Conservation (phyloP, 352 stramenopile genomes). For the Phytophthora brassicae region DNA sequence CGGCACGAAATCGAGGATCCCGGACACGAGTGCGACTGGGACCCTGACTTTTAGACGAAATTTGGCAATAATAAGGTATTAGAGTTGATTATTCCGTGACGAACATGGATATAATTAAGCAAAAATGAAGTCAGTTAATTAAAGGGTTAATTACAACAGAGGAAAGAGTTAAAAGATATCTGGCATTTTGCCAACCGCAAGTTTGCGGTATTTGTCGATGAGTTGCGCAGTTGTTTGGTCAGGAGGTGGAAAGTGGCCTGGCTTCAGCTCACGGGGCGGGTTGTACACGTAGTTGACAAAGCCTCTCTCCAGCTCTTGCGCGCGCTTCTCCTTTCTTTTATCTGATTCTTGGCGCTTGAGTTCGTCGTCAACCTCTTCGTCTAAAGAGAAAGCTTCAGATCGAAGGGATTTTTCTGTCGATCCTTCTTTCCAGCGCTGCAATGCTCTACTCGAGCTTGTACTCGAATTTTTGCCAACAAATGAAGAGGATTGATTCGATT, state of each 20-base stretch:
- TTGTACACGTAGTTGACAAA: slow-evolving; percentile 64
- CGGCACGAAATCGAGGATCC: slow-evolving; percentile 65
- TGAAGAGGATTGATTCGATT: slow-evolving; percentile 10
- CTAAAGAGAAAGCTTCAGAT: slow-evolving; percentile 13
- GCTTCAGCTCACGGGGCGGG: slow-evolving; percentile 46
- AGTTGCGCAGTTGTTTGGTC: slow-evolving; percentile 69
- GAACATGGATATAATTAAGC: not conserved
- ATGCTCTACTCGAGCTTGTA: slow-evolving; percentile 20
- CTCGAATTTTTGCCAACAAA: slow-evolving; percentile 18
- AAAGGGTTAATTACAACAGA: no score
- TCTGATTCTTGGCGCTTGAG: slow-evolving; percentile 12
- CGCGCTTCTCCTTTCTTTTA: slow-evolving; percentile 11
- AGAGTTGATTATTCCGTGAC: not conserved
- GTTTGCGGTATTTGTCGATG: slow-evolving; percentile 84
- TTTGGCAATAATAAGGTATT: slow-evolving; percentile 25
- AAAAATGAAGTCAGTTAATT: not conserved
- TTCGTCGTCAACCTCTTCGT: slow-evolving; percentile 25
- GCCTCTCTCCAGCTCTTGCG: slow-evolving; percentile 36
- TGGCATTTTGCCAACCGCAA: slow-evolving; percentile 68
- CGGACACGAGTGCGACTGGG: slow-evolving; percentile 66
- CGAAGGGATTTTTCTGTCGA: slow-evolving; percentile 1
- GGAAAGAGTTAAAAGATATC: slow-evolving; percentile 16
- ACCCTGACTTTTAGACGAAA: slow-evolving; percentile 63
- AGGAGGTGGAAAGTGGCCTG: slow-evolving; percentile 50
- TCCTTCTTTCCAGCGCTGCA: slow-evolving; percentile 10